phyloP scores from a whole-genome alignment of 148 eudicot genomes.

The Rhododendron williamsianum region DNA sequence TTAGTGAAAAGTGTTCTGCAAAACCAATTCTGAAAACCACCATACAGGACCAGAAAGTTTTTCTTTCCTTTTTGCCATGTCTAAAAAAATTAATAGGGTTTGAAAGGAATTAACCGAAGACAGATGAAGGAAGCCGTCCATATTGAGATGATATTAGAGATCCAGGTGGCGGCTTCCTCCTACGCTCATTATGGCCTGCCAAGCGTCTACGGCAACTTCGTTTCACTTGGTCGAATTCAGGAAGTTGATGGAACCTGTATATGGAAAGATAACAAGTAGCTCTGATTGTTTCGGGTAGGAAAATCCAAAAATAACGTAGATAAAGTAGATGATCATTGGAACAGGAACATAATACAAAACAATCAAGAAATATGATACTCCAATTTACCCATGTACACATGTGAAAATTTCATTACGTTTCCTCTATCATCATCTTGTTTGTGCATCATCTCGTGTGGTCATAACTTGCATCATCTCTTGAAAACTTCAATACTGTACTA shows the following conservation, averaged over 20 bases:
- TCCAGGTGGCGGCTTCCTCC: slow-evolving; percentile 90
- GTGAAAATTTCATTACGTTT: not conserved
- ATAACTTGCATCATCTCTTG: not conserved
- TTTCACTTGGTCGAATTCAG: slow-evolving; percentile 89
- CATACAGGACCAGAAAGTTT: not conserved
- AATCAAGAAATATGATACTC: not conserved
- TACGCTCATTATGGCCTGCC: slow-evolving; percentile 92
- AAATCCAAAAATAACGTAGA: not conserved
- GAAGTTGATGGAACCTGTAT: slow-evolving; percentile 76
- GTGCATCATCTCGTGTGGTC: not conserved
- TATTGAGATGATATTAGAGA: slow-evolving; percentile 63
- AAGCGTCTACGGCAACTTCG: slow-evolving; percentile 92
- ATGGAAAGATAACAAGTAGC: slow-evolving; percentile 3
- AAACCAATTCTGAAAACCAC: not conserved
- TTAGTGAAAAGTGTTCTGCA: not conserved
- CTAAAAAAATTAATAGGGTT: not conserved
- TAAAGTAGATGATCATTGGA: not conserved
- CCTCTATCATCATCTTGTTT: not conserved
- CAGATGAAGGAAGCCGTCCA: slow-evolving; percentile 56
- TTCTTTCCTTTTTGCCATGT: not conserved
- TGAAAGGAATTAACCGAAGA: slow-evolving; percentile 37
- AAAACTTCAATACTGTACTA: not conserved
- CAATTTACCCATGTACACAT: not conserved
- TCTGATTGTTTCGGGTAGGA: not conserved
- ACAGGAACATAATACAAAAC: not conserved